These are phyloP conservation scores for Stachybotrys chartarum DNA, from an alignment of 2,329 filamentous ascomycete species.

Conservation along the genomic window DNA sequence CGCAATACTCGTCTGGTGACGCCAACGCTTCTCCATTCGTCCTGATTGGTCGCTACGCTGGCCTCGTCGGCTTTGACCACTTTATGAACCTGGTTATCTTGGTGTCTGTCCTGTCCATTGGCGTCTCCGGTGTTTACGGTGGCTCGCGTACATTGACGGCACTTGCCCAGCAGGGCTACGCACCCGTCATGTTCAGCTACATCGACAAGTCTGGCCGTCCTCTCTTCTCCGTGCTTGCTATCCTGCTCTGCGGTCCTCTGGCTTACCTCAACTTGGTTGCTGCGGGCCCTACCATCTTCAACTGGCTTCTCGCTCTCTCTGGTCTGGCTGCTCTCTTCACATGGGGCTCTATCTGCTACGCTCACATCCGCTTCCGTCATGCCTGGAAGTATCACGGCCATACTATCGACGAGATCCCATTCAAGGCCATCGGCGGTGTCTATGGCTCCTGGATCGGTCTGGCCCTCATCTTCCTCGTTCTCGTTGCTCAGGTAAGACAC, in stretches of 20 bases:
- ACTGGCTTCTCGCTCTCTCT: constrained; percentile 56
- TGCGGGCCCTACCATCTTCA: constrained; percentile 43
- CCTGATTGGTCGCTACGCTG: constrained; percentile 37
- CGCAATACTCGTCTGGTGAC: constrained; percentile 11
- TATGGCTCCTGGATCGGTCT: constrained; percentile 59
- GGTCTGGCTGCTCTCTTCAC: constrained; percentile 56
- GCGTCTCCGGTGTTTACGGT: constrained; percentile 44
- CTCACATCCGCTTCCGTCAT: constrained; percentile 57
- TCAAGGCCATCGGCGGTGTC: constrained; percentile 52
- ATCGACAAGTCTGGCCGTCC: constrained; percentile 44
- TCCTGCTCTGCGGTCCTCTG: constrained; percentile 35
- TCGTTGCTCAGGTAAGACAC: constrained; percentile 42
- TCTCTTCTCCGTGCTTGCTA: constrained; percentile 31
- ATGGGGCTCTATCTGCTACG: constrained; percentile 57
- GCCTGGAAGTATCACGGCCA: constrained; percentile 54
- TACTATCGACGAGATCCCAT: constrained; percentile 60
- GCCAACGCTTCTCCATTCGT: constrained; percentile 40
- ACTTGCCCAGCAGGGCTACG: constrained; percentile 42
- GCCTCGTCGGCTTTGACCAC: constrained; percentile 34
- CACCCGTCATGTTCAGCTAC: constrained; percentile 41
- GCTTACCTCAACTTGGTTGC: constrained; percentile 36
- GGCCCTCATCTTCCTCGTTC: constrained; percentile 44
- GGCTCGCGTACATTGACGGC: constrained; percentile 45
- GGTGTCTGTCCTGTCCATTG: constrained; percentile 43
- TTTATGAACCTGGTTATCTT: constrained; percentile 46